Base-by-base conservation (phyloP, 2,329 filamentous ascomycete species). In the Alternaria sp. region DNA sequence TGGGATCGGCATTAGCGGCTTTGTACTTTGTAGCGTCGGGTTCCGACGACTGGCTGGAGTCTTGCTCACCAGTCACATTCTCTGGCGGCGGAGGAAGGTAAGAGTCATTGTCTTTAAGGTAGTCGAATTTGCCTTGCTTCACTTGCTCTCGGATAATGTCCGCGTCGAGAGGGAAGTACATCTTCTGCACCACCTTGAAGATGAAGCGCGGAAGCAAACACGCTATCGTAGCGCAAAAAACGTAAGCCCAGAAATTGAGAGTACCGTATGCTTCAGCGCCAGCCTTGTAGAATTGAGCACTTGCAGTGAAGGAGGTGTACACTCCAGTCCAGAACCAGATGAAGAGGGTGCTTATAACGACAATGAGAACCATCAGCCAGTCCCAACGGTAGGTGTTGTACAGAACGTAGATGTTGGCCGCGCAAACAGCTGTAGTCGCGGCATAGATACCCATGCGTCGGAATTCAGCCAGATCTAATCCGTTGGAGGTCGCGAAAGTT, bases 371-470 rank as follows among this genome's bases (percentile, higher is more conserved):
- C 80, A 96, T 96, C 71, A 99, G 83, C 94, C 94, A 99, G 77
- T 99, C 95, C 95, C 95, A 99, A 60, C 94, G 88, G 78, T 97
- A 98, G 0, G 91, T 96, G 79, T 99, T 99, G 81, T 98, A 88
- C 65, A 99, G 82, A 67, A 99, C 92, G 81, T 98, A 99, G 58
- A 89, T 81, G 78, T 99, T 99, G 82, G 97, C 96, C 39, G 92
- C 89, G 67, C 96, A 81, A 58, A 99, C 89, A 6, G 92, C 88
- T 13, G 91, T 90, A 56, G 91, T 92, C 3, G 89, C 93, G 68
- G 97, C 87, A 76, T 95, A 96, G 52, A 92, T 86, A 70, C 95
- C 95, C 72, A 99, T 90, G 65, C 93, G 88, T 63, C 88, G 86
- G 67, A 92, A 88, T 70, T 98, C 94, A 60, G 87, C 85, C 26